Conservation (phyloP, 495 filamentous ascomycete species). For the Friedmanniomyces endolithicus region DNA sequence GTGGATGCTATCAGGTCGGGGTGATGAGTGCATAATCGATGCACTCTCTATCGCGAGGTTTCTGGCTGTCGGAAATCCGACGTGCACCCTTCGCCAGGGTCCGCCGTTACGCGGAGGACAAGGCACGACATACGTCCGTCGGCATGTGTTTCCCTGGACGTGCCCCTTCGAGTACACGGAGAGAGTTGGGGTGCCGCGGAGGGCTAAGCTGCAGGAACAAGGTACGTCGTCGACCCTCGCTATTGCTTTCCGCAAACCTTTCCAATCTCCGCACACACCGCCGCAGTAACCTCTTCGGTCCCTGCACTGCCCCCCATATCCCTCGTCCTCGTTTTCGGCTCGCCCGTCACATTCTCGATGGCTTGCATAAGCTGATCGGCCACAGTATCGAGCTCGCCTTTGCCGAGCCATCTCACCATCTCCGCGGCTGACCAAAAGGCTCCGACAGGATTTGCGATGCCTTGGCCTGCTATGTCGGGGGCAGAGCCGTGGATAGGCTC, state of each 20-base stretch:
- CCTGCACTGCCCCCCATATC: conserved; percentile 46
- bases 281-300: conserved; percentile 50
- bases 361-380: conserved; percentile 43
- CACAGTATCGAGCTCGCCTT: conserved; percentile 35
- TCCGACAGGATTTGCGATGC: conserved; percentile 58
- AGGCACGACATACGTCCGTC: neutral
- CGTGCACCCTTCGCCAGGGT: neutral
- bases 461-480: conserved; percentile 60
- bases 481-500: conserved; percentile 58
- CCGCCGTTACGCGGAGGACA: neutral
- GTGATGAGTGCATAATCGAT: neutral
- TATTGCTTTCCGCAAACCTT: neutral
- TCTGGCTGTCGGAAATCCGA: neutral
- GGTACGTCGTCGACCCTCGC: neutral
- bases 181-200: neutral
- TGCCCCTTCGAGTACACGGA: neutral
- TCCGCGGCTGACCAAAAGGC: conserved; percentile 59
- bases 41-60: neutral
- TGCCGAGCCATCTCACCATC: conserved; percentile 54
- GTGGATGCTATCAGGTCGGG: neutral
- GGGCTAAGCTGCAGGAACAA: too few species aligned
- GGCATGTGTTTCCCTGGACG: neutral
- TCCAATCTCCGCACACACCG: conserved; percentile 40
- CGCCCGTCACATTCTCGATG: conserved; percentile 47
- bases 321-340: conserved; percentile 43